These are phyloP conservation scores for Rhodamnia rubescens DNA, from an alignment of 345 rosid species.

Conservation along the genomic window DNA sequence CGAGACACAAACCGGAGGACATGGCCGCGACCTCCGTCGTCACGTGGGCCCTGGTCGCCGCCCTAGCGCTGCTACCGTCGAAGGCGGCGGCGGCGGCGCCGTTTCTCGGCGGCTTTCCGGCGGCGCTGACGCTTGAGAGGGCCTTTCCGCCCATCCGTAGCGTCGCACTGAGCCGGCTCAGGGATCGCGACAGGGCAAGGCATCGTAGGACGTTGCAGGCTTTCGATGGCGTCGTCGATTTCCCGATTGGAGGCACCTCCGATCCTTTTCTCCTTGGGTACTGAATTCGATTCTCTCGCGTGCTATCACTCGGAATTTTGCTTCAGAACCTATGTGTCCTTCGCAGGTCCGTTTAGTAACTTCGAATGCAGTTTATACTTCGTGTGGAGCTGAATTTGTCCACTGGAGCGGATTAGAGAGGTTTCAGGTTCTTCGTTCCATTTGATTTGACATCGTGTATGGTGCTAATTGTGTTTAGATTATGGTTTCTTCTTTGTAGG, in stretches of 20 bases:
- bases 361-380: not conserved
- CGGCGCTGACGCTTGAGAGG: slow-evolving; percentile 46
- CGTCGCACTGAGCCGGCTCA: slow-evolving; percentile 49
- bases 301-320: not conserved
- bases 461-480: not conserved
- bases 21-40: slow-evolving; percentile 5
- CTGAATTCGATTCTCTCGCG: not conserved
- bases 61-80: slow-evolving; percentile 6
- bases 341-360: not conserved
- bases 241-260: slow-evolving; percentile 70
- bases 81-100: slow-evolving; percentile 1
- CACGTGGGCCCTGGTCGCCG: slow-evolving; percentile 14
- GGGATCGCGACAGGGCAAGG: slow-evolving; percentile 50
- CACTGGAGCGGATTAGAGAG: not conserved
- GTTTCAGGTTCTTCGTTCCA: not conserved
- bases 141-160: slow-evolving; percentile 34
- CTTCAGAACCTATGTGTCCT: not conserved
- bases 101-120: slow-evolving; percentile 31
- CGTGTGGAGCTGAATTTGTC: not conserved
- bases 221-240: slow-evolving; percentile 59
- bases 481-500: slow-evolving; percentile 17
- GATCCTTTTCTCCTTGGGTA: slow-evolving; percentile 95
- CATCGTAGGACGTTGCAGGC: slow-evolving; percentile 71
- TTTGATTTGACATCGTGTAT: not conserved
- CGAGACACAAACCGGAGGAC: not conserved